These are phyloP conservation scores for Daedalea quercina DNA, from an alignment of 768 basidiomycete genomes.

Conservation along the genomic window DNA sequence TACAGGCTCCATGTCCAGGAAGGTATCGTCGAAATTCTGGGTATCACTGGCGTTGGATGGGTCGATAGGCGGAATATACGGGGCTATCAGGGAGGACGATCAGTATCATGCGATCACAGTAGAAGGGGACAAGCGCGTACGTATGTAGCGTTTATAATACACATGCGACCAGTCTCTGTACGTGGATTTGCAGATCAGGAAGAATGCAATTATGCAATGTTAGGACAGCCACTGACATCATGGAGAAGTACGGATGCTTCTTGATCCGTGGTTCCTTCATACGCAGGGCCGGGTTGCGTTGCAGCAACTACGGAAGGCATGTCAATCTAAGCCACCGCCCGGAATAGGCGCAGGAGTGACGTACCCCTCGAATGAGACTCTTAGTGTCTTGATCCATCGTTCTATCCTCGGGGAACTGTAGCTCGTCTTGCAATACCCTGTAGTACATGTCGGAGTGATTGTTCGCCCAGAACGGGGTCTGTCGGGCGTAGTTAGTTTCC, in stretches of 20 bases:
- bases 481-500: constrained; percentile 13
- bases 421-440: constrained; percentile 83
- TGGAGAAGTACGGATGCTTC: constrained; percentile 89
- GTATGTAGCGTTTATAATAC: constrained; percentile 91
- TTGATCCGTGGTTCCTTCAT: constrained; percentile 94
- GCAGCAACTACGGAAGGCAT: constrained; percentile 57
- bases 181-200: constrained; percentile 1
- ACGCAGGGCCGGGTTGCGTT: constrained; percentile 85
- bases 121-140: constrained; percentile 23
- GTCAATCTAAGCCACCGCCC: constrained; percentile 1
- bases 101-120: too few relatives aligned
- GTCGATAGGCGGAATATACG: constrained; percentile 89
- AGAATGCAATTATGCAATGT: not conserved
- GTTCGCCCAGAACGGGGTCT: constrained; percentile 92
- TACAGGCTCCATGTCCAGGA: constrained; percentile 92
- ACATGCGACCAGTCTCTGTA: constrained; percentile 89
- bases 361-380: constrained; percentile 88
- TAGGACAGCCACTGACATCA: constrained; percentile 58
- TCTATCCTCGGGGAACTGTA: constrained; percentile 84
- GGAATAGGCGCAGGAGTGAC: constrained; percentile 23
- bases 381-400: constrained; percentile 95
- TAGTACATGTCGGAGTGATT: constrained; percentile 96
- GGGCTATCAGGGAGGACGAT: constrained; percentile 42
- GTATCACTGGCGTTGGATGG: constrained; percentile 91
- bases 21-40: constrained; percentile 95